Percentiles rank a stretch among this genome's conserved stretches.
Conservation (phyloP, 2,329 filamentous ascomycete species). For the Periconia digitata region DNA sequence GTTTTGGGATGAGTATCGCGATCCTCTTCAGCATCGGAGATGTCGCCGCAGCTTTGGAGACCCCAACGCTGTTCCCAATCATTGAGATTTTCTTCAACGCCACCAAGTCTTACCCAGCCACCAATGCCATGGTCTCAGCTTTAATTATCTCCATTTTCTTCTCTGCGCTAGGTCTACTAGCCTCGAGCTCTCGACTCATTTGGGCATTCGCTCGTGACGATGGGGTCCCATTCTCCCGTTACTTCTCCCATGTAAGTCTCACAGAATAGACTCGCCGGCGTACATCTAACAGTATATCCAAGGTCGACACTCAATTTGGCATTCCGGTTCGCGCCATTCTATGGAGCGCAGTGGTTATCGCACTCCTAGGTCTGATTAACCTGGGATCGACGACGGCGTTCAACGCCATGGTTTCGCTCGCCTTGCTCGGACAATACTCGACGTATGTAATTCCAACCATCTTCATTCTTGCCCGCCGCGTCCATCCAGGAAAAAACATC, state of each 20-base stretch:
- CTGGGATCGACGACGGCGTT: constrained; percentile 15
- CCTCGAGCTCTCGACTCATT: constrained; percentile 14
- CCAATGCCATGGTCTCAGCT: neutral
- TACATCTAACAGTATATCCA: no score
- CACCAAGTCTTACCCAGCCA: constrained; percentile 5
- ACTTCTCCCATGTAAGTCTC: no score
- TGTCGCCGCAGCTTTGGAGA: constrained; percentile 15
- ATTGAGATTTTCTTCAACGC: constrained; percentile 31
- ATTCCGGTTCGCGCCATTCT: constrained; percentile 47
- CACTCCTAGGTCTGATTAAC: constrained; percentile 15
- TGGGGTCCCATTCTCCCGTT: constrained; percentile 24
- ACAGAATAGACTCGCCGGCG: no score
- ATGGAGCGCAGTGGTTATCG: constrained; percentile 2
- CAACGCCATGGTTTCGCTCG: constrained; percentile 11
- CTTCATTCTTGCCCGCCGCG: constrained; percentile 9
- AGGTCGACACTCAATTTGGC: neutral
- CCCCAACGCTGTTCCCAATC: constrained; percentile 35
- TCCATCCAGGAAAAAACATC: constrained; percentile 2
- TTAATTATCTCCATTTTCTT: constrained; percentile 5
- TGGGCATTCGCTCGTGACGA: constrained; percentile 22
- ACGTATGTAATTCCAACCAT: constrained; percentile 14
- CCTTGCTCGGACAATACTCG: constrained; percentile 12
- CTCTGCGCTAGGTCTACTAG: constrained; percentile 13
- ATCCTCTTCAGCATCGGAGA: constrained; percentile 36
- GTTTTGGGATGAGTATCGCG: constrained; percentile 29